Evolutionary conservation across 1,139 yeast species (phyloP).

Genomic region (Debaryomycetaceae sp.): DNA sequence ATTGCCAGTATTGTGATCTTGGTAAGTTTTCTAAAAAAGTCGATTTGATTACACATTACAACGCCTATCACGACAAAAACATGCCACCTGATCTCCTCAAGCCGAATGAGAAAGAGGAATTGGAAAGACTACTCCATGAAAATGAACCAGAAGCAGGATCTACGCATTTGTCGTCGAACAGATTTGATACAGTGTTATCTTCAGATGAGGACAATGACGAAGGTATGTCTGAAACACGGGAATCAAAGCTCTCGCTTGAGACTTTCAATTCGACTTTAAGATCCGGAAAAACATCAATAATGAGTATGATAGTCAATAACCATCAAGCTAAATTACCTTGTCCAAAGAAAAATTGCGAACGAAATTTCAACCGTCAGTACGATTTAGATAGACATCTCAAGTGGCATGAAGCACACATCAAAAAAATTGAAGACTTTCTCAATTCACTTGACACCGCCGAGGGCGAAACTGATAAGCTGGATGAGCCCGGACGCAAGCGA

Average conservation of each 20-base stretch:
- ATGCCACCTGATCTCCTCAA: conserved; percentile 32
- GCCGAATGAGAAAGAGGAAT: conserved; percentile 19
- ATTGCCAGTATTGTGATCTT: conserved; percentile 49
- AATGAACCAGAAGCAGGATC: conserved; percentile 1
- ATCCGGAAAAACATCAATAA: conserved; percentile 22
- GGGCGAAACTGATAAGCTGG: neutral
- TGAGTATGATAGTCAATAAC: conserved; percentile 37
- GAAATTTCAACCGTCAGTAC: conserved; percentile 44
- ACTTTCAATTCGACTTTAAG: conserved; percentile 20
- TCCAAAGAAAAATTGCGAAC: conserved; percentile 43
- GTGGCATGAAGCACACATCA: conserved; percentile 49
- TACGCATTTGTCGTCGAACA: conserved; percentile 2
- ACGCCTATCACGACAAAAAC: conserved; percentile 39
- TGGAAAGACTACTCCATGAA: conserved; percentile 19
- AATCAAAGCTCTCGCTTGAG: conserved; percentile 23
- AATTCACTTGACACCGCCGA: conserved; percentile 18
- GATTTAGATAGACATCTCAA: conserved; percentile 51
- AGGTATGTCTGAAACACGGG: conserved; percentile 13
- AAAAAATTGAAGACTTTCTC: conserved; percentile 31
- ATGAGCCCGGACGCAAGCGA: conserved; percentile 1
- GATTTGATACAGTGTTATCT: conserved; percentile 12
- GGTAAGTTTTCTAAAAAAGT: conserved; percentile 33
- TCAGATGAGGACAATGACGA: conserved; percentile 7
- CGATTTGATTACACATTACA: conserved; percentile 42
- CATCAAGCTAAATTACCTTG: conserved; percentile 37